A percentile compares a stretch with the other conserved stretches of the same genome.
Conservation (phyloP, 768 basidiomycete species). For the Podaxis mareebaensis region DNA sequence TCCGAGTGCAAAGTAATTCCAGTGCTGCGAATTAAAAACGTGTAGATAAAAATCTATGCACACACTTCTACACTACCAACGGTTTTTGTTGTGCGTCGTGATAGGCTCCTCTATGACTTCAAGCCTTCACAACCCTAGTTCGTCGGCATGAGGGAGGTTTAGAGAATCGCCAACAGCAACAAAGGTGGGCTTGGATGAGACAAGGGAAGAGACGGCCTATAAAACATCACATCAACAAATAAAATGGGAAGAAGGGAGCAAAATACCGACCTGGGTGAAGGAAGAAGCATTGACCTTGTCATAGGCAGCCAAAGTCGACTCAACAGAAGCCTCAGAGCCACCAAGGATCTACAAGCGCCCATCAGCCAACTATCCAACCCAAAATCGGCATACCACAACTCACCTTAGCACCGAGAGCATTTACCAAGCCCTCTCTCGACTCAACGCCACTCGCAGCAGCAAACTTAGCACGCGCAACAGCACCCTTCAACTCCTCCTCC, state of each 20-base stretch:
- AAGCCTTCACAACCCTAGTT: constrained; percentile 70
- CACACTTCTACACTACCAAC: constrained; percentile 18
- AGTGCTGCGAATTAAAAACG: constrained; percentile 10
- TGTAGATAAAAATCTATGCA: constrained; percentile 21
- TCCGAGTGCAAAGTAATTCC: neutral
- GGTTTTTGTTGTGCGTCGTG: constrained; percentile 6
- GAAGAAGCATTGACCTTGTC: constrained; percentile 67
- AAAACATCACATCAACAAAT: neutral
- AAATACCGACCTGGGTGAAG: constrained; percentile 64
- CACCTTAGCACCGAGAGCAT: constrained; percentile 66
- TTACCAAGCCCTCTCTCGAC: constrained; percentile 63
- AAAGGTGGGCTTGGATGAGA: constrained; percentile 80
- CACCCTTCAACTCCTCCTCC: constrained; percentile 74
- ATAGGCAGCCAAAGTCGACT: constrained; percentile 63
- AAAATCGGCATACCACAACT: constrained; percentile 18
- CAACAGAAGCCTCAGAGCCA: constrained; percentile 52
- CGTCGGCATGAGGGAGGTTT: constrained; percentile 80
- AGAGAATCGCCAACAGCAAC: constrained; percentile 83
- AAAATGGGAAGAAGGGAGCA: neutral
- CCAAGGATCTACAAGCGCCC: constrained; percentile 54
- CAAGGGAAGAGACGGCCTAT: constrained; percentile 65
- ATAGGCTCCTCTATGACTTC: neutral
- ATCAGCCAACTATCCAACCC: constrained; percentile 1
- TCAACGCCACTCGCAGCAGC: constrained; percentile 71
- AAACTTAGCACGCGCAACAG: constrained; percentile 89